Percentiles rank a stretch among this genome's conserved stretches.
These are phyloP conservation scores for Mallotus japonicus DNA, from an alignment of 441 rosid species.

Conservation along the genomic window DNA sequence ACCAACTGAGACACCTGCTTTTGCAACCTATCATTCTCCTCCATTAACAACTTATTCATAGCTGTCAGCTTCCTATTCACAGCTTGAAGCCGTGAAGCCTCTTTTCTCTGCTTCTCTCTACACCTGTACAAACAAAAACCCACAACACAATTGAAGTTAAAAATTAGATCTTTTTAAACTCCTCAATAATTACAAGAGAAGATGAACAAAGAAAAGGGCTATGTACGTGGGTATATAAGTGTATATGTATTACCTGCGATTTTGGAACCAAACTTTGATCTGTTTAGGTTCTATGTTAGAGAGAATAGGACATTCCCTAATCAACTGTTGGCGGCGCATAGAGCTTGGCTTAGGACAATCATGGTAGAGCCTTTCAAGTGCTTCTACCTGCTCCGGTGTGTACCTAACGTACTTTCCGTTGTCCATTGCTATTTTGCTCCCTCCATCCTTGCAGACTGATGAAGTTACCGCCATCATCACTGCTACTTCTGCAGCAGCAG, in stretches of 20 bases:
- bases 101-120: conserved; percentile 95
- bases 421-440: conserved; percentile 49
- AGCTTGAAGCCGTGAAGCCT: conserved; percentile 92
- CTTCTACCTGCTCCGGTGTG: conserved; percentile 98
- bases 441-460: conserved; percentile 44
- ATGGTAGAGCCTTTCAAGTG: conserved; percentile 95
- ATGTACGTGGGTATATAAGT: not conserved
- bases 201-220: not conserved
- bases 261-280: conserved; percentile 99
- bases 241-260: conserved; percentile 59
- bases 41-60: conserved; percentile 94
- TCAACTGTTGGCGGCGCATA: conserved; percentile 91
- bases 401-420: conserved; percentile 97
- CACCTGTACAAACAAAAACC: conserved; percentile 48
- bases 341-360: conserved; percentile 98
- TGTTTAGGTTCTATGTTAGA: conserved; percentile 93
- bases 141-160: not conserved
- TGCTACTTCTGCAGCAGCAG: conserved; percentile 8
- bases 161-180: not conserved
- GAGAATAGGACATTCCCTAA: conserved; percentile 95
- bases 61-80: conserved; percentile 91
- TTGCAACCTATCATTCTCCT: conserved; percentile 96
- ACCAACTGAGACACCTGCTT: conserved; percentile 96
- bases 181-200: not conserved
- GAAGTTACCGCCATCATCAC: conserved; percentile 67